Base-by-base conservation (phyloP, 768 basidiomycete species). In the Daedaleopsis sinensis region DNA sequence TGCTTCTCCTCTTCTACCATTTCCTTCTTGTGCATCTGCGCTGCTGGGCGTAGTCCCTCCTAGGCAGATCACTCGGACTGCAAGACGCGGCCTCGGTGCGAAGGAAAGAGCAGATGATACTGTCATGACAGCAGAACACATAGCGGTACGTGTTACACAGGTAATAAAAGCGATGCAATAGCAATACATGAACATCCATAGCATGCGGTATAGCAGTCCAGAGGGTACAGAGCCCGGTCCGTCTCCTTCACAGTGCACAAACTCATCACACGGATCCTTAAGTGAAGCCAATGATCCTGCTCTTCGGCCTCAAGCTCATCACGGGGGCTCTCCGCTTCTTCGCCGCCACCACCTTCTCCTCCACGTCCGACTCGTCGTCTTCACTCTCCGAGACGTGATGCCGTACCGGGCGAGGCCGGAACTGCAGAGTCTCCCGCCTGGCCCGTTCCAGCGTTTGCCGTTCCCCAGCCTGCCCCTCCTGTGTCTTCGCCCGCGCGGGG, bases 211-310 rank as follows among this genome's bases (percentile, higher is more conserved):
- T 18, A 42, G 2, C 39, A 42, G 11, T 13, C 39, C 13, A 42
- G 27, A 42, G 39, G 5, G 18, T 10, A 42, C 39, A 42, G 27
- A 32, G 3, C 27, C 27, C 27, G 27, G 27, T 32, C 27, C 7
- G 27, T 52, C 32, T 15, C 21, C 15, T 16, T 32, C 27, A 32
- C 27, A 32, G 27, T 32, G 27, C 27, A 55, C 53, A 44, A 24
- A 16, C 39, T 24, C 8, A 21, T 8, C 2, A 11, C 5, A 10
- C 7, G 12, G 19, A 13, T 18, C 11, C 11, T 55, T 48, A 63
- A 13, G 73, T 70, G 61, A 90, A 90, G 16, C 89, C 89, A 59
- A 84, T 75, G 54, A 87, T 81, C 65, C 78, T 84, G 63, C 79
- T 81, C 59, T 85, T 72, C 13, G 89, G 89, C 58, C 81, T 80